Conservation (phyloP, 176 grass and related monocot genomes). For the Poa annua region DNA sequence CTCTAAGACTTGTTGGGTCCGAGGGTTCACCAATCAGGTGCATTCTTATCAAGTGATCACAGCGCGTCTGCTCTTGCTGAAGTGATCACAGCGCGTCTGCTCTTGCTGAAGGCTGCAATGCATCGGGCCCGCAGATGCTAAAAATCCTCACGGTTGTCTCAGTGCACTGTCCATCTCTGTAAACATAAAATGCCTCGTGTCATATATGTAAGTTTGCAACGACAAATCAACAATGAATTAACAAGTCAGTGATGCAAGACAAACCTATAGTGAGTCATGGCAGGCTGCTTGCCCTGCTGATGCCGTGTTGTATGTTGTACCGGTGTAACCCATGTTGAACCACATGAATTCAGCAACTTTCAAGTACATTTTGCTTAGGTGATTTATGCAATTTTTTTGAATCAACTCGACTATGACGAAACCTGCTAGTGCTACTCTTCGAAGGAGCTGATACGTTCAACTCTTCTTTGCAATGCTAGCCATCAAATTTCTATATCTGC, state of each 20-base stretch:
- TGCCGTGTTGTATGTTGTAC: background rate
- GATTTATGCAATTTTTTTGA: slow-evolving; percentile 26
- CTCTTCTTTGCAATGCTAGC: slow-evolving; percentile 3
- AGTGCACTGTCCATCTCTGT: background rate
- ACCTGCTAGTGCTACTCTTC: background rate
- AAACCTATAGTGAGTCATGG: background rate
- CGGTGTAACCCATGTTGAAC: background rate
- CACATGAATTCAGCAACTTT: background rate
- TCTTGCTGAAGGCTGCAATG: slow-evolving; percentile 5
- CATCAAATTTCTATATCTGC: background rate
- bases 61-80: background rate
- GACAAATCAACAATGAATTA: background rate
- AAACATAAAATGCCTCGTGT: background rate
- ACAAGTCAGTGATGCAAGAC: background rate
- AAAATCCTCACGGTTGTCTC: background rate
- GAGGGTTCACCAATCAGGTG: slow-evolving; percentile 85
- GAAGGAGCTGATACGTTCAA: background rate
- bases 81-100: slow-evolving; percentile 38
- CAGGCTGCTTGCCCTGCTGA: background rate
- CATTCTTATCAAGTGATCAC: slow-evolving; percentile 78
- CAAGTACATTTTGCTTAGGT: background rate
- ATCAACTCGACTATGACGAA: background rate
- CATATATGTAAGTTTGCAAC: background rate
- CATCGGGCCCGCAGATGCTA: slow-evolving; percentile 20
- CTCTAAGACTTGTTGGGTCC: slow-evolving; percentile 57